Base-by-base conservation (phyloP, 176 grass and related monocot species). In the Aegilops bicornis region DNA sequence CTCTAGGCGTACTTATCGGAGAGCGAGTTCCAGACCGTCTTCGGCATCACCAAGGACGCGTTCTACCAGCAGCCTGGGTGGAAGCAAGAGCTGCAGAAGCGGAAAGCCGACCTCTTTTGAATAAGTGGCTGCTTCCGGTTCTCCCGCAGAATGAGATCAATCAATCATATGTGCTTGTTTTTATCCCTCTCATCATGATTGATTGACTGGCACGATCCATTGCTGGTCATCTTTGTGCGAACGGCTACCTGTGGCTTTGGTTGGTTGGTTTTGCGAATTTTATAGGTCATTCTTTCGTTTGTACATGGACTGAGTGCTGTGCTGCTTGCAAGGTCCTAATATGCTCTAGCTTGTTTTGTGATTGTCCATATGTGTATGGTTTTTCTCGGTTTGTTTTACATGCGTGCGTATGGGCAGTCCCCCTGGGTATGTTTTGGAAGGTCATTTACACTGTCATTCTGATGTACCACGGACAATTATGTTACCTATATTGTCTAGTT, bases 41-140 rank as follows among this genome's bases (percentile, higher is more conserved):
- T 98, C 50, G 89, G 90, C 14, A 86, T 98, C 78, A 82, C 89
- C 62, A 95, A 92, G 65, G 93, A 92, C 70, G 78, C 88, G 30
- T 98, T 98, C 86, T 95, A 95, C 90, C 68, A 69, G 77, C 96
- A 98, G 56, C 93, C 96, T 54, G 95, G 82, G 56, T 98, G 96
- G 96, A 98, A 98, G 91, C 96, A 98, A 87, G 96, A 98, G 75
- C 81, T 98, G 31, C 93, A 90, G 74, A 98, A 98, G 79, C 86
- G 89, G 79, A 98, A 95, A 89, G 84, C 87, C 33, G 91, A 93
- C 73, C 96, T 98, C 69, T 98, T 98, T 90, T 98, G 43, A 90
- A 87, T 67, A 83, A 45, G 12, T 15, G 17, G 14, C 22, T 54
- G 40, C 79, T 64, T 82, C 29, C 43, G 48, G 54, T 59, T 74